Percentiles rank a stretch among this genome's conserved stretches.
Evolutionary conservation across 2,329 filamentous ascomycete genomes (phyloP).

Genomic region (Ceratocystis ficicola): DNA sequence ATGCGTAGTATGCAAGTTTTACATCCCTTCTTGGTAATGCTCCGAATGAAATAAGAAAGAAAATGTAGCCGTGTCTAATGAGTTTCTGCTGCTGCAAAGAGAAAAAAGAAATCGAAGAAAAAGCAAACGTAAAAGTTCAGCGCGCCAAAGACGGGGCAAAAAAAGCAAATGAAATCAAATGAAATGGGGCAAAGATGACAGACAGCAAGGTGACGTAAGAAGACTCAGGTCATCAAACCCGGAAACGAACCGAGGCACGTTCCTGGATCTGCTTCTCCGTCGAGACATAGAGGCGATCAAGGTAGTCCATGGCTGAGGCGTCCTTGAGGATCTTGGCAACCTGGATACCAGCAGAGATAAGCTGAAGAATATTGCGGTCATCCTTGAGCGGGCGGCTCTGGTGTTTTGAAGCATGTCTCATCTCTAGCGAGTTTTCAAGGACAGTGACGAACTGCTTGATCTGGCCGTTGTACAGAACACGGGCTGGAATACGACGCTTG

Average conservation of each 20-base stretch:
- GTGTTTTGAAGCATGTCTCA: constrained; percentile 74
- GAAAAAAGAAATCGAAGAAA: constrained; percentile 17
- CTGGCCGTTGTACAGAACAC: constrained; percentile 76
- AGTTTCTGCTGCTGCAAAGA: constrained; percentile 15
- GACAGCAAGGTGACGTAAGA: constrained; percentile 6
- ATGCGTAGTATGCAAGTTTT: background rate
- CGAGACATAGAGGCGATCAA: constrained; percentile 69
- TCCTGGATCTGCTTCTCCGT: constrained; percentile 71
- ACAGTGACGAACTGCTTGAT: constrained; percentile 87
- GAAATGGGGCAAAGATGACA: constrained; percentile 10
- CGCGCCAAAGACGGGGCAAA: background rate
- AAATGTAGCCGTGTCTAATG: constrained; percentile 8
- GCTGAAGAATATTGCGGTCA: constrained; percentile 75
- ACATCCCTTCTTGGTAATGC: background rate
- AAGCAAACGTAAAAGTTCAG: constrained; percentile 3
- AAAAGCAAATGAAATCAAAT: constrained; percentile 10
- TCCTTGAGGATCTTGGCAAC: constrained; percentile 81
- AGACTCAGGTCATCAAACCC: constrained; percentile 25
- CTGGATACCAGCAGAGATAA: constrained; percentile 76
- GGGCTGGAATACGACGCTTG: constrained; percentile 70
- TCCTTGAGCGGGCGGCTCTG: constrained; percentile 75
- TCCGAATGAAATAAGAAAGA: constrained; percentile 9
- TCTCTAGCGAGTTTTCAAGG: constrained; percentile 76
- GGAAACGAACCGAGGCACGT: constrained; percentile 38
- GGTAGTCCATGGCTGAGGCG: constrained; percentile 67